A percentile compares a stretch with the other conserved stretches of the same genome.
These are phyloP conservation scores for Mimosa bimucronata DNA, from an alignment of 306 rosid species.

Conservation along the genomic window DNA sequence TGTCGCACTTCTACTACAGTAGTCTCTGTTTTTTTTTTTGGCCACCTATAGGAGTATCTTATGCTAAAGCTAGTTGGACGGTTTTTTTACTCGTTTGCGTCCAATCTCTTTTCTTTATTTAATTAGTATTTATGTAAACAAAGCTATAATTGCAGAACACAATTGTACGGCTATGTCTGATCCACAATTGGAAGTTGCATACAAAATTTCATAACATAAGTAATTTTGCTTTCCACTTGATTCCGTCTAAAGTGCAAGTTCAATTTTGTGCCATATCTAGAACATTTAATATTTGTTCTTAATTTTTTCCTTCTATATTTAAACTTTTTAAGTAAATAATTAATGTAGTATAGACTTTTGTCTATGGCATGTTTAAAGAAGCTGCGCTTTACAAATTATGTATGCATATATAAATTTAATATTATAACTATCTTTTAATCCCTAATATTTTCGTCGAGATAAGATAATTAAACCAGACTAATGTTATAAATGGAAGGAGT, in stretches of 20 bases:
- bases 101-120: background rate
- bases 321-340: background rate
- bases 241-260: background rate
- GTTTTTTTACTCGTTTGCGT: background rate
- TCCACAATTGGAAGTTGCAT: background rate
- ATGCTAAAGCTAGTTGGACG: background rate
- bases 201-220: background rate
- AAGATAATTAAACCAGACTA: too few relatives aligned
- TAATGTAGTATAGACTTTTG: background rate
- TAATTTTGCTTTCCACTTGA: background rate
- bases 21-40: too few relatives aligned
- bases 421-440: too few relatives aligned
- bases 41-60: too few relatives aligned
- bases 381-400: background rate
- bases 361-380: background rate
- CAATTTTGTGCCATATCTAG: background rate
- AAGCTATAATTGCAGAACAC: background rate
- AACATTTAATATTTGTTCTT: too few relatives aligned
- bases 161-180: background rate
- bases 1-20: background rate
- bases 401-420: background rate
- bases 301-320: background rate
- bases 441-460: too few relatives aligned
- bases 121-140: background rate
- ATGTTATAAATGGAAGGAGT: too few relatives aligned